Percentiles rank a stretch among this genome's conserved stretches.
These are phyloP conservation scores for Rhodotorula babjevae DNA, from an alignment of 768 basidiomycete genomes.

Conservation along the genomic window DNA sequence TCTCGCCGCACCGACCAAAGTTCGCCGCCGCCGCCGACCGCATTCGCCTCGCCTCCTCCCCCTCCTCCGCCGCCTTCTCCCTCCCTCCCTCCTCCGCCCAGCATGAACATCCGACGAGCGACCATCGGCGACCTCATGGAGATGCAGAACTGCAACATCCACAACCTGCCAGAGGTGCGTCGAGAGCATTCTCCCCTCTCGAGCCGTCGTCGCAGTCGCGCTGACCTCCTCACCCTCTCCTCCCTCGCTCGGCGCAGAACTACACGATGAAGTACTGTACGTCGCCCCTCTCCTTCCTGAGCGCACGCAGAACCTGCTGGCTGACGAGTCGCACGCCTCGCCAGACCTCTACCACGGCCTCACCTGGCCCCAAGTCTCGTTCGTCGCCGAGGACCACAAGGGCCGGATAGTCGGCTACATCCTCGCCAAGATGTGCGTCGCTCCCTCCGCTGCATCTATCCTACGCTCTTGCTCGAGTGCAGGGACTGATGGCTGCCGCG, in stretches of 20 bases:
- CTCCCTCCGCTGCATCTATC: not conserved
- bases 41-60: not conserved
- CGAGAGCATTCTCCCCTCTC: conserved; percentile 52
- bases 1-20: too few relatives aligned
- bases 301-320: too few relatives aligned
- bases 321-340: not conserved
- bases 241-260: conserved; percentile 19
- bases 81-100: conserved; percentile 17
- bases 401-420: conserved; percentile 92
- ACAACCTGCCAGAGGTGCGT: conserved; percentile 71
- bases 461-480: not conserved
- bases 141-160: conserved; percentile 90
- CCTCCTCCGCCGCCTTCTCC: not conserved
- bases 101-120: conserved; percentile 51
- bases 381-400: conserved; percentile 83
- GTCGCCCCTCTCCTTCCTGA: not conserved
- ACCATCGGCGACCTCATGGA: conserved; percentile 70
- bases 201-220: not conserved
- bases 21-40: too few relatives aligned
- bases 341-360: conserved; percentile 81
- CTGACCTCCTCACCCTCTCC: too few relatives aligned
- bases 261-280: conserved; percentile 42
- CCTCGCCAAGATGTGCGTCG: conserved; percentile 80
- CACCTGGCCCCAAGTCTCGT: conserved; percentile 90
- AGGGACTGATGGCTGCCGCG: not conserved